Evolutionary conservation across 306 rosid species (phyloP).

Genomic region (Citrullus amarus): DNA sequence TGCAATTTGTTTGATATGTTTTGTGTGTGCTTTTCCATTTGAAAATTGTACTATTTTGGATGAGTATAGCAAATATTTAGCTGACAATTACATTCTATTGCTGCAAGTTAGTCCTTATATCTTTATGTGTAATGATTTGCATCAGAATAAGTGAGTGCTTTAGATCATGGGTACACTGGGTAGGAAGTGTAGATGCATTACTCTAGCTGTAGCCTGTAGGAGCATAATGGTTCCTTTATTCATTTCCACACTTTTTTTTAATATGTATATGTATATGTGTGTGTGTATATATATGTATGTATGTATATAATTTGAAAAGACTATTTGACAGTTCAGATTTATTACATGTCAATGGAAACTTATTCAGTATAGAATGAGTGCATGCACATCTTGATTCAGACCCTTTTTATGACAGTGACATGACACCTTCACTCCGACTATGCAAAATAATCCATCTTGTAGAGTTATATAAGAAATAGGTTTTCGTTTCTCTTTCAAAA

Average conservation of each 20-base stretch:
- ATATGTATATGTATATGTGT: no score
- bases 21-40: not conserved
- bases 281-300: no score
- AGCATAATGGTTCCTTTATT: not conserved
- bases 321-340: not conserved
- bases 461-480: not conserved
- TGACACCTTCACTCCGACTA: not conserved
- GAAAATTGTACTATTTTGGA: not conserved
- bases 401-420: no score
- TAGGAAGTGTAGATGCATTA: not conserved
- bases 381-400: not conserved
- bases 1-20: not conserved
- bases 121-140: not conserved
- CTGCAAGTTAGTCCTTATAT: not conserved
- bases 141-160: not conserved
- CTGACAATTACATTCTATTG: not conserved
- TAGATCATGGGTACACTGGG: not conserved
- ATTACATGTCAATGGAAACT: not conserved
- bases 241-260: no score
- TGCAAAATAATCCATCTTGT: no score
- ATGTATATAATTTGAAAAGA: no score
- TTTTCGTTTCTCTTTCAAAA: not conserved
- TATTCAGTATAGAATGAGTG: not conserved
- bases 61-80: not conserved
- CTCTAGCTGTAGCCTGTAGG: not conserved